phyloP scores from a whole-genome alignment of 2,329 filamentous ascomycete genomes.

The Exophiala viscosa region DNA sequence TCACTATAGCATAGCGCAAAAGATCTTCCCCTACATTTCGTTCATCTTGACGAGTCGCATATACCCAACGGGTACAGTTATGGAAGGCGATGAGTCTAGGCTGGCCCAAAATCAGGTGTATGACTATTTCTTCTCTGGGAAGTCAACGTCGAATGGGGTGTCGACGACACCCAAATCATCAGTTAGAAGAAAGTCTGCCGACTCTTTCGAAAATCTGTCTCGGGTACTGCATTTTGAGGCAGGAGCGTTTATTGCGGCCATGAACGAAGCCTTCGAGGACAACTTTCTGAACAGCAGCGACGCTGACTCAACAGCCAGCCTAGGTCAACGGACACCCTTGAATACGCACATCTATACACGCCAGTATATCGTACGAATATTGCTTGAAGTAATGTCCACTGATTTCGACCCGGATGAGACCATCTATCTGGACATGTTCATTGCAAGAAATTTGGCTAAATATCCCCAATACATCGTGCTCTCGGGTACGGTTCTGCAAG shows the following conservation, averaged over 20 bases:
- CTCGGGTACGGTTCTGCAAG: slow-evolving; percentile 77
- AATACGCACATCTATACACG: slow-evolving; percentile 49
- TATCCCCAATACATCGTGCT: slow-evolving; percentile 94
- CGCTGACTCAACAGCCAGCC: slow-evolving; percentile 55
- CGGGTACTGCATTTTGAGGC: slow-evolving; percentile 84
- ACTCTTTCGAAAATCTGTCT: slow-evolving; percentile 79
- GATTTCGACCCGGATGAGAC: slow-evolving; percentile 75
- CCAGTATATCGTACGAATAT: slow-evolving; percentile 86
- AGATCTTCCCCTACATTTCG: slow-evolving; percentile 91
- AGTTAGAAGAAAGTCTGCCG: slow-evolving; percentile 44
- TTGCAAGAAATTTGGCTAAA: slow-evolving; percentile 91
- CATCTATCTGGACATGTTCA: slow-evolving; percentile 97
- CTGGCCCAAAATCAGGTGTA: slow-evolving; percentile 86
- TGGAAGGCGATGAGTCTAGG: slow-evolving; percentile 68
- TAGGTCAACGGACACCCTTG: slow-evolving; percentile 49
- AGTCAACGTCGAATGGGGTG: slow-evolving; percentile 47
- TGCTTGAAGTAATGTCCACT: slow-evolving; percentile 83
- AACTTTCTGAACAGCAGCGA: slow-evolving; percentile 67
- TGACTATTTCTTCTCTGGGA: slow-evolving; percentile 87
- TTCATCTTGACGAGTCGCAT: slow-evolving; percentile 83
- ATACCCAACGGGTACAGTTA: slow-evolving; percentile 79
- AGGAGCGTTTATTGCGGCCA: slow-evolving; percentile 84
- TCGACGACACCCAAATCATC: background rate
- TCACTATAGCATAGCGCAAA: slow-evolving; percentile 58
- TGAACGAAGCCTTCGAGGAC: slow-evolving; percentile 98